Evolutionary conservation across 495 filamentous ascomycete species (phyloP), one percentile per base, ranked within the genome.

Genomic region (Daldinia caldariorum): DNA sequence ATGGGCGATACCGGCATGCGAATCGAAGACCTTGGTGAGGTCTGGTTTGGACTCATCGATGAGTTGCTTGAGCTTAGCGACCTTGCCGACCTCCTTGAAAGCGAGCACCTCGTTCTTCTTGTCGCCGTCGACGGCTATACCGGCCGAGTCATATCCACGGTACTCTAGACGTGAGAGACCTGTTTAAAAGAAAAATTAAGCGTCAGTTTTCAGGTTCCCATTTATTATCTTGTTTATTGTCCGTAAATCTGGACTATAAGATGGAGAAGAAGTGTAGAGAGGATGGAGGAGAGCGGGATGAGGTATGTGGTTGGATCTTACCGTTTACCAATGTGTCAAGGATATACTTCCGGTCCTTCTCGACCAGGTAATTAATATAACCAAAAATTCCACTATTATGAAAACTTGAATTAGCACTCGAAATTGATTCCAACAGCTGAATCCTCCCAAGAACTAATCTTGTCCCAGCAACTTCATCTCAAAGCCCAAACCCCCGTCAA

Each of bases 51-150:
- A 85, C 78, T 92, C 89, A 26, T 90, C 91, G 74, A 97, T 94
- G 81, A 98, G 92, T 80, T 92, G 83, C 87, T 92, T 96, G 77
- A 99, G 84, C 82, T 97, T 97, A 72, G 90, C 94, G 58, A 99
- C 95, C 88, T 99, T 99, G 83, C 95, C 95, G 38, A 99, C 95
- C 82, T 98, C 96, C 85, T 99, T 99, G 87, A 92, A 98, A 29
- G 96, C 94, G 73, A 92, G 88, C 68, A 99, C 94, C 84, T 97
- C 92, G 68, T 97, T 94, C 85, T 97, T 97, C 87, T 97, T 97
- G 88, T 98, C 91, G 66, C 96, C 95, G 81, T 99, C 96, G 64
- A 99, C 86, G 70, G 94, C 95, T 66, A 99, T 84, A 80, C 95
- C 95, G 66, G 95, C 96, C 65, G 94, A 97, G 80, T 99, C 95